Base-by-base conservation (phyloP, 768 basidiomycete genomes). In the Suillus subalutaceus region DNA sequence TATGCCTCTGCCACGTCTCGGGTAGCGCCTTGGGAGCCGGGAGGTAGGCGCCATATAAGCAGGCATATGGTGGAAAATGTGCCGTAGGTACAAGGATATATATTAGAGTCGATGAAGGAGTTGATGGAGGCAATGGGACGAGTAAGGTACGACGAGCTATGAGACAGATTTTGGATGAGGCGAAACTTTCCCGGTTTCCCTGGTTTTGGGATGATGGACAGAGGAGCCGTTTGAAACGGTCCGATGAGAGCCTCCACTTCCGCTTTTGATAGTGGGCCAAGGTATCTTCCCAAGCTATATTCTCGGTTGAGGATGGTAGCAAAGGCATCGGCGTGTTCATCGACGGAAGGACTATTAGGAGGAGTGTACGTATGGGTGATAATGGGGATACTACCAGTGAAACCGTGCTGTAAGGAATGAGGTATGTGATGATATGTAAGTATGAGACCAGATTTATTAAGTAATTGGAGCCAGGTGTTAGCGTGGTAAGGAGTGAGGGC, bases 101-200 rank as follows among this genome's bases (percentile, higher is more conserved):
- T 6, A 0, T 44, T 20, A 0, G 18, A 44, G 18, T 44, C 15
- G 9, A 44, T 44, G 8, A 8, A 44, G 0, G 43, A 44, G 4
- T 44, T 44, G 2, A 44, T 44, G 3, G 43, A 44, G 0, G 43
- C 7, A 0, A 44, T 44, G 8, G 43, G 8, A 4, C 5, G 7
- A 44, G 8, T 20, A 8, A 44, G 7, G 6, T 0, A 44, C 0
- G 3, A 20, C 6, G 4, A 16, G 2, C 56, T 68, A 0, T 78
- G 79, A 43, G 70, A 73, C 0, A 81, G 72, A 58, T 84, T 79
- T 18, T 83, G 80, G 0, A 84, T 69, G 3, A 75, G 63, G 0
- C 76, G 67, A 56, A 69, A 81, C 60, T 78, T 79, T 0, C 70
- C 74, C 0, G 74, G 74, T 38, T 76, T 78, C 0, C 75, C 73